Percentiles rank a stretch among this genome's conserved stretches.
These are phyloP conservation scores for Diplodia seriata DNA, from an alignment of 2,329 filamentous ascomycete species.

Conservation along the genomic window DNA sequence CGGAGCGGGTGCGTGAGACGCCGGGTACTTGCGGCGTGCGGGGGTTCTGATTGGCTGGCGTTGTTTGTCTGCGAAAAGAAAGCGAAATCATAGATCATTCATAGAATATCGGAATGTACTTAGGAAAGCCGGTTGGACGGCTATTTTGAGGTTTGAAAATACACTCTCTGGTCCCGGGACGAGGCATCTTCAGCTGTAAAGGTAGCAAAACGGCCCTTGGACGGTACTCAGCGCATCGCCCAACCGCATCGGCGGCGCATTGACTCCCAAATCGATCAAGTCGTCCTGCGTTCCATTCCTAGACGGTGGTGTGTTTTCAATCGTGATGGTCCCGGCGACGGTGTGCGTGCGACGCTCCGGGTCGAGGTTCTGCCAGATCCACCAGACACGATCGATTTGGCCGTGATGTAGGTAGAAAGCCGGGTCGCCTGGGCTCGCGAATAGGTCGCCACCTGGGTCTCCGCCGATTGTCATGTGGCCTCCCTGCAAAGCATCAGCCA, in stretches of 20 bases:
- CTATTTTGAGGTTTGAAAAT: not conserved
- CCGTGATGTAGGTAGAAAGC: conserved; percentile 58
- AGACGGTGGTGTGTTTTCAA: conserved; percentile 51
- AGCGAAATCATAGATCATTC: not conserved
- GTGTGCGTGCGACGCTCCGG: conserved; percentile 46
- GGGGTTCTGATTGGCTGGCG: conserved; percentile 1
- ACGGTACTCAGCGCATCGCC: conserved; percentile 52
- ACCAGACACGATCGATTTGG: conserved; percentile 57
- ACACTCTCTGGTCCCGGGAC: not conserved
- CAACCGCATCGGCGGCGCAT: conserved; percentile 39
- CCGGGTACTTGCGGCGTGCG: conserved; percentile 13
- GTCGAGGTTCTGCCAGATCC: conserved; percentile 60
- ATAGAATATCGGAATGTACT: not conserved
- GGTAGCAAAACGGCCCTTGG: conserved; percentile 55
- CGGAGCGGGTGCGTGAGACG: not conserved
- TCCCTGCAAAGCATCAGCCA: not conserved
- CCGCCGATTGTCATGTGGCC: conserved; percentile 55
- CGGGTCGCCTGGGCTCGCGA: conserved; percentile 53
- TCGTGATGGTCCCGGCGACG: conserved; percentile 55
- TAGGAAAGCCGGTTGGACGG: not conserved
- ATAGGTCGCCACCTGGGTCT: conserved; percentile 55
- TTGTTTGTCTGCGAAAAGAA: not conserved
- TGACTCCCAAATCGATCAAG: conserved; percentile 50
- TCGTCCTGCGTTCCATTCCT: conserved; percentile 54
- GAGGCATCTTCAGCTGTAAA: conserved; percentile 42